Evolutionary conservation across 2,329 filamentous ascomycete genomes (phyloP).

Genomic region (Hortaea sp.): DNA sequence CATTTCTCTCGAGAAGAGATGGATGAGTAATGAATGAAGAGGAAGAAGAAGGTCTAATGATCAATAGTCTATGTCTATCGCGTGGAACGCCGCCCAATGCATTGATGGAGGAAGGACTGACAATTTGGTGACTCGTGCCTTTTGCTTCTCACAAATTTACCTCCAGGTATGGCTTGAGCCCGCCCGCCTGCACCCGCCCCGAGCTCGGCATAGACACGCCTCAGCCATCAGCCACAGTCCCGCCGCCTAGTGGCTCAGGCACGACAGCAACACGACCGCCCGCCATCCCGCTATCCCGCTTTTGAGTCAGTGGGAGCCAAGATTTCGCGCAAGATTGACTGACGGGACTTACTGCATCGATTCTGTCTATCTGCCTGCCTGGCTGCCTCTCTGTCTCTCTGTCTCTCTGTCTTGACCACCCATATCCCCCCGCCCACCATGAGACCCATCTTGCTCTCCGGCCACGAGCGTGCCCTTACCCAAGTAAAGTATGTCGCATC

Average conservation of each 20-base stretch:
- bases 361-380: too few relatives aligned
- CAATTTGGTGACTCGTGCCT: background rate
- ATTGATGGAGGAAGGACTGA: background rate
- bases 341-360: background rate
- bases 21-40: too few relatives aligned
- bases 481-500: conserved; percentile 14
- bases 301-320: background rate
- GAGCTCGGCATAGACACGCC: too few relatives aligned
- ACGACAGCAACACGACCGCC: background rate
- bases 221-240: too few relatives aligned
- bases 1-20: too few relatives aligned
- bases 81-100: background rate
- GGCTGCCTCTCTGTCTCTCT: too few relatives aligned
- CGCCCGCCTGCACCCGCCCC: too few relatives aligned
- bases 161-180: background rate
- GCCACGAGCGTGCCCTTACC: conserved; percentile 52
- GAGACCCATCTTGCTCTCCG: conserved; percentile 92
- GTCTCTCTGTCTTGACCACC: background rate
- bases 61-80: background rate
- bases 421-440: conserved; percentile 47
- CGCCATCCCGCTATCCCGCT: background rate
- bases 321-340: background rate
- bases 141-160: background rate
- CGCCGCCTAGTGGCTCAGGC: too few relatives aligned
- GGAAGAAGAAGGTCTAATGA: background rate